phyloP scores from a whole-genome alignment of 2,329 filamentous ascomycete genomes.

The Leptoxyphium fumago region DNA sequence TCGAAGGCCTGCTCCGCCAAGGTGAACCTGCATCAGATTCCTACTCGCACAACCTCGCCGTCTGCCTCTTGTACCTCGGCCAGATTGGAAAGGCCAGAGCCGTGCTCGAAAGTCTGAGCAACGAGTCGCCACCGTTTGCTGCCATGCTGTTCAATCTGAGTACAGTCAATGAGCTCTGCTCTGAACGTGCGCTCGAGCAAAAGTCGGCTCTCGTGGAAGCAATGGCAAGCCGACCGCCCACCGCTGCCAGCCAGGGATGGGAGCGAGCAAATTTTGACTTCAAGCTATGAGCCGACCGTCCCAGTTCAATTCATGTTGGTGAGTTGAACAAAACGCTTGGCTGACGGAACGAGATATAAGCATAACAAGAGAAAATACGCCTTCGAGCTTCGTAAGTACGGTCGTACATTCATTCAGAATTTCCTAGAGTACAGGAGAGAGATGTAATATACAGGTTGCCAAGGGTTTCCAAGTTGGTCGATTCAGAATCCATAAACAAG shows the following conservation, averaged over 20 bases:
- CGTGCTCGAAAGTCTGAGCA: constrained; percentile 52
- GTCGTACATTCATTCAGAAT: too few relatives aligned
- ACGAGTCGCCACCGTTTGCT: constrained; percentile 48
- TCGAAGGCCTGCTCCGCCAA: constrained; percentile 34
- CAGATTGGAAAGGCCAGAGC: constrained; percentile 55
- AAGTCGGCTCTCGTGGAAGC: constrained; percentile 35
- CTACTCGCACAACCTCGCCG: constrained; percentile 66
- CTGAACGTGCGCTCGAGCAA: constrained; percentile 53
- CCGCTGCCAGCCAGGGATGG: constrained; percentile 15
- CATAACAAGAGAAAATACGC: too few relatives aligned
- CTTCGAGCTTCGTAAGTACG: too few relatives aligned
- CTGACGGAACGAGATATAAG: too few relatives aligned
- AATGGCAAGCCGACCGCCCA: constrained; percentile 9
- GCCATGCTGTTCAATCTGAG: constrained; percentile 78
- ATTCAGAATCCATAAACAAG: too few relatives aligned
- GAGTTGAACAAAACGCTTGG: too few relatives aligned
- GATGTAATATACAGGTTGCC: too few relatives aligned
- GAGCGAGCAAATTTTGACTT: constrained; percentile 16
- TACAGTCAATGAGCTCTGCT: constrained; percentile 84
- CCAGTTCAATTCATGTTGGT: too few relatives aligned
- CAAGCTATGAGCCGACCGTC: constrained; percentile 12
- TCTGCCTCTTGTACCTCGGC: constrained; percentile 71
- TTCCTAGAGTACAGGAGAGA: too few relatives aligned
- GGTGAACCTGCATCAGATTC: constrained; percentile 35
- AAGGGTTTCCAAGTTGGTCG: too few relatives aligned